These are phyloP conservation scores for Candida albicans DNA, from an alignment of 1,139 yeast genomes.

Conservation along the genomic window DNA sequence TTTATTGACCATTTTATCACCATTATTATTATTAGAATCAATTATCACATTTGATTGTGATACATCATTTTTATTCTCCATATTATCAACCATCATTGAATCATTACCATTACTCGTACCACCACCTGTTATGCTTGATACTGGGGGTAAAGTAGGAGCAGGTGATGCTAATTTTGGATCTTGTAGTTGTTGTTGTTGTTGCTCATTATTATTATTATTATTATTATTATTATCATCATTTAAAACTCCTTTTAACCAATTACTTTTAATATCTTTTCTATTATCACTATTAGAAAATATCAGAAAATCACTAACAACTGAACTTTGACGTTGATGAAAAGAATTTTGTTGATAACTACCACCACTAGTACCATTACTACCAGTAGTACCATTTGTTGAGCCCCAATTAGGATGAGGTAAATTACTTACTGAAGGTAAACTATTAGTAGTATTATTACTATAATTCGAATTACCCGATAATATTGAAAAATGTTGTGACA, in stretches of 20 bases:
- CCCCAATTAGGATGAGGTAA: conserved; percentile 9
- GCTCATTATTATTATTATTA: background rate
- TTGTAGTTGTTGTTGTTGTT: no score
- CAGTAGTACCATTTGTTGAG: background rate
- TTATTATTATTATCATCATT: conserved; percentile 12
- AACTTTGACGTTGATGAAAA: conserved; percentile 5
- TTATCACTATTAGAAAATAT: conserved; percentile 4
- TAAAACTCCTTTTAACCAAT: conserved; percentile 18
- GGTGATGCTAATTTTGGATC: no score
- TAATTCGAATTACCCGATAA: conserved; percentile 6
- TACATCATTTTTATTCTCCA: conserved; percentile 1
- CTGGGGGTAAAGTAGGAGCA: no score
- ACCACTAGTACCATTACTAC: background rate
- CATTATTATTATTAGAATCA: no score
- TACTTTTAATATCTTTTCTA: conserved; percentile 7
- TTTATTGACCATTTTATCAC: no score
- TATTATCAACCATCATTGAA: conserved; percentile 5
- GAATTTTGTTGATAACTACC: background rate
- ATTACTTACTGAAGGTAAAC: conserved; percentile 11
- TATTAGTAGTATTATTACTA: conserved; percentile 4
- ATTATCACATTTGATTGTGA: background rate
- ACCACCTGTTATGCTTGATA: no score
- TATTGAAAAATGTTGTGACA: conserved; percentile 10
- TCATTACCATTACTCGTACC: conserved; percentile 1
- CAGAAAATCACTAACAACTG: conserved; percentile 5